Evolutionary conservation across 148 eudicot species (phyloP), one percentile per base, ranked within the genome.

Genomic region (Chenopodium quinoa): DNA sequence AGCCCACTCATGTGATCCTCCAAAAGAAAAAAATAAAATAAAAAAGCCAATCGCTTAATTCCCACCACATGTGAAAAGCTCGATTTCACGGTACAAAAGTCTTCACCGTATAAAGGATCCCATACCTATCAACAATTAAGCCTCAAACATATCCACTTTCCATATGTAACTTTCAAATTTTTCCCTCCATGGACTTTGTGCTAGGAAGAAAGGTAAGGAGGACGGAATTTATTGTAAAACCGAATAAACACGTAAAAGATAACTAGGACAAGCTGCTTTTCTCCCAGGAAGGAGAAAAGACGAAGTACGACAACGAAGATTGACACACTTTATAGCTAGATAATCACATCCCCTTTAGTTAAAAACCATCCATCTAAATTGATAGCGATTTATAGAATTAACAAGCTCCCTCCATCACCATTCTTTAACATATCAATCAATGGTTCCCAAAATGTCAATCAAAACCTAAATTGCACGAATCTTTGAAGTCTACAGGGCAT

Each of bases 1-100:
- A 72, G 63, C 75, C 81, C 86, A 84, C 75, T 81, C 84, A 81
- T 81, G 83, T 84, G 78, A 81, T 19, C 75, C 75, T 75, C 78
- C 20, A 69, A 67, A 75, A 50, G 44, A 40, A 40, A 6, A 40
- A 37, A 0, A 23, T n/a, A 23, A 23, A 37, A 37, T 0, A 40
- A 17, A 29, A 77, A 76, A 71, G 48, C 73, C 73, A 72, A 64
- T 17, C 37, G 79, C 52, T 69, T 54, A 32, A 19, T 71, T 73
- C 80, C 48, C 75, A 67, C 72, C 75, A 67, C 82, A 85, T 73
- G 78, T 56, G 40, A 17, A 78, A 76, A 72, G 76, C 71, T 70
- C 68, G 25, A 64, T 47, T 81, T 29, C 54, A 73, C 62, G 23
- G 48, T 54, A 48, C 60, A 68, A 77, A 31, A 63, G 58, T 44